A percentile compares a stretch with the other conserved stretches of the same genome.
Evolutionary conservation across 2,329 filamentous ascomycete genomes (phyloP).

Genomic region (Aspergillus fructus): DNA sequence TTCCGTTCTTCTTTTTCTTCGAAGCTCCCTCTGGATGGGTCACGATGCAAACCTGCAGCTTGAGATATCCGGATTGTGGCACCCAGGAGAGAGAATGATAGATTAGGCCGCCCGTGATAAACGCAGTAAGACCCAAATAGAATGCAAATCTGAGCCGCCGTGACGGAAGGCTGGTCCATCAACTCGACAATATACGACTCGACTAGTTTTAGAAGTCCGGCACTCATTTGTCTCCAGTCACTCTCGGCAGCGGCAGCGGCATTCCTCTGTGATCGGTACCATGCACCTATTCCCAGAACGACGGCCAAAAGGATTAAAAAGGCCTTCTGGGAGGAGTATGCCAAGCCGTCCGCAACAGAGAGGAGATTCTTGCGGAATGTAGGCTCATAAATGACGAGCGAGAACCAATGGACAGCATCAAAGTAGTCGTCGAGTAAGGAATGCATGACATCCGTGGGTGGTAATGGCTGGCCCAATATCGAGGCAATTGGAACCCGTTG

Average conservation of each 20-base stretch:
- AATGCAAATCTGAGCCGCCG: slow-evolving; percentile 39
- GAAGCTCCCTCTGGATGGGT: slow-evolving; percentile 20
- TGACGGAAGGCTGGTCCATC: slow-evolving; percentile 42
- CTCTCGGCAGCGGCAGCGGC: slow-evolving; percentile 15
- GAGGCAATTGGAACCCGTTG: slow-evolving; percentile 26
- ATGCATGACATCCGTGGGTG: slow-evolving; percentile 28
- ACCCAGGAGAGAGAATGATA: slow-evolving; percentile 40
- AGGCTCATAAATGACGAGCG: slow-evolving; percentile 44
- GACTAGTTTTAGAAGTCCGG: slow-evolving; percentile 22
- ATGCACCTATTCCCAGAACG: slow-evolving; percentile 40
- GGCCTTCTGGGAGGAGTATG: slow-evolving; percentile 32
- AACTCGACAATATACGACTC: slow-evolving; percentile 40
- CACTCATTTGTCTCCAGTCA: slow-evolving; percentile 18
- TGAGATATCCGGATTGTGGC: slow-evolving; percentile 40
- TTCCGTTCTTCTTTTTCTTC: slow-evolving; percentile 38
- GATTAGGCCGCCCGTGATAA: slow-evolving; percentile 44
- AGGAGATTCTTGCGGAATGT: slow-evolving; percentile 37
- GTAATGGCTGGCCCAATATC: slow-evolving; percentile 30
- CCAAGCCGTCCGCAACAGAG: slow-evolving; percentile 34
- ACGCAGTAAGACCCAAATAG: slow-evolving; percentile 43
- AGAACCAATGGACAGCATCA: slow-evolving; percentile 47
- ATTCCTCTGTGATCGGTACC: slow-evolving; percentile 35
- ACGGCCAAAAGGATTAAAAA: slow-evolving; percentile 40
- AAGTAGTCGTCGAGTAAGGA: slow-evolving; percentile 43
- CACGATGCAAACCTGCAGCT: slow-evolving; percentile 34